These are phyloP conservation scores for Rosa chinensis DNA, from an alignment of 306 rosid genomes.

Conservation along the genomic window DNA sequence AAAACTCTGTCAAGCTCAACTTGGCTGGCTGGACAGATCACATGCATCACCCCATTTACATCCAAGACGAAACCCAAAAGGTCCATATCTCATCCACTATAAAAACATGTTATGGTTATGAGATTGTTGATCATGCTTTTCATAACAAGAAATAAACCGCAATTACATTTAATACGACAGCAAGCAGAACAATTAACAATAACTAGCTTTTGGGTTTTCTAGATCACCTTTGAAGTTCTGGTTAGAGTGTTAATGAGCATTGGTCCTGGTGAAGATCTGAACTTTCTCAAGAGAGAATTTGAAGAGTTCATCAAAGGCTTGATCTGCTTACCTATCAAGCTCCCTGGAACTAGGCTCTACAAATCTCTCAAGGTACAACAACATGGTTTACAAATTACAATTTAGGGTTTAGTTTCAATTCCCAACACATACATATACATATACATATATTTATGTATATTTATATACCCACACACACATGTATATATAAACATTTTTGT, in stretches of 20 bases:
- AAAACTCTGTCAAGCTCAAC: slow-evolving; percentile 54
- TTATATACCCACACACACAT: too few species aligned
- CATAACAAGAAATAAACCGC: not conserved
- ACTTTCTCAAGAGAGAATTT: slow-evolving; percentile 64
- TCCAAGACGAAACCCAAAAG: slow-evolving; percentile 77
- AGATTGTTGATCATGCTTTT: not conserved
- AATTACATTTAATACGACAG: not conserved
- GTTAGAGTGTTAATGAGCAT: slow-evolving; percentile 75
- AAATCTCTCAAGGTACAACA: slow-evolving; percentile 75
- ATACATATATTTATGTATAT: too few species aligned
- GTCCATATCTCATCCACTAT: slow-evolving; percentile 23
- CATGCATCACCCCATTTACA: slow-evolving; percentile 37
- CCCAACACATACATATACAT: not conserved
- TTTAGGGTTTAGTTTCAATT: not conserved
- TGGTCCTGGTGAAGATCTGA: slow-evolving; percentile 72
- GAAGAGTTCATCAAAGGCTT: slow-evolving; percentile 81
- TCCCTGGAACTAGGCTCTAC: slow-evolving; percentile 77
- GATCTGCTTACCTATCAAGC: slow-evolving; percentile 79
- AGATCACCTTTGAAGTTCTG: slow-evolving; percentile 76
- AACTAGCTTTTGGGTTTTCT: slow-evolving; percentile 3
- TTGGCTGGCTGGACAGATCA: slow-evolving; percentile 51
- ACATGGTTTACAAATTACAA: not conserved
- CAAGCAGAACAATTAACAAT: not conserved
- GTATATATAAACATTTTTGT: not conserved
- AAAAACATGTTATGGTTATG: not conserved